These are phyloP conservation scores for Salicornia ramosissima DNA, from an alignment of 148 eudicot species.

Conservation along the genomic window DNA sequence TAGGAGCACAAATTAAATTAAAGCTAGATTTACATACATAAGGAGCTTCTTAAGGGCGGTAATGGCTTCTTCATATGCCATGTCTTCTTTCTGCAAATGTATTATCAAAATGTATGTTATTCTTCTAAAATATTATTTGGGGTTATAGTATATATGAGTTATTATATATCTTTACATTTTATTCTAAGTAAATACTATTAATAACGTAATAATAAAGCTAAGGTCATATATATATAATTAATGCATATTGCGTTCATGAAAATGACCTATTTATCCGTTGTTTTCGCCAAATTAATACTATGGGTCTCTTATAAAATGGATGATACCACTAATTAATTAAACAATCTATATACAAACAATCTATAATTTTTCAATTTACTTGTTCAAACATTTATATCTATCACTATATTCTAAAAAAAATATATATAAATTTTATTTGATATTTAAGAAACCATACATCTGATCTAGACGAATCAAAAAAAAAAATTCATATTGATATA, in stretches of 20 bases:
- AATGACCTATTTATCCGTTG: neutral
- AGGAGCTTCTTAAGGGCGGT: conserved; percentile 77
- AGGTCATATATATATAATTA: neutral
- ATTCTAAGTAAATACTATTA: neutral
- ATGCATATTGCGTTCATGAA: neutral
- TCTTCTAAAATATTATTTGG: neutral
- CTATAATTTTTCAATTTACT: too few relatives aligned
- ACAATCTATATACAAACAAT: too few relatives aligned
- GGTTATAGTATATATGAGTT: neutral
- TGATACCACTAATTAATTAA: too few relatives aligned
- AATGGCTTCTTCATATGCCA: conserved; percentile 91
- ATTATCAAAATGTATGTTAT: neutral
- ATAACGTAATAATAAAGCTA: neutral
- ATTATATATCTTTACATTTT: neutral
- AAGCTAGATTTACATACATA: conserved; percentile 34
- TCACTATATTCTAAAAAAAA: too few relatives aligned
- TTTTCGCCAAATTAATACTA: too few relatives aligned
- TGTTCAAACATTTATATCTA: too few relatives aligned
- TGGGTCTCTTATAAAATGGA: too few relatives aligned
- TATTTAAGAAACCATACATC: too few relatives aligned
- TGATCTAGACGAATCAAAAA: too few relatives aligned
- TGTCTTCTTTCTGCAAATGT: conserved; percentile 64
- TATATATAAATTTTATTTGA: too few relatives aligned
- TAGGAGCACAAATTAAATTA: neutral
- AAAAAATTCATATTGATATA: too few relatives aligned